Percentiles rank a stretch among this genome's conserved stretches.
phyloP scores from a whole-genome alignment of 2,329 filamentous ascomycete genomes.

The Botryotinia narcissicola region DNA sequence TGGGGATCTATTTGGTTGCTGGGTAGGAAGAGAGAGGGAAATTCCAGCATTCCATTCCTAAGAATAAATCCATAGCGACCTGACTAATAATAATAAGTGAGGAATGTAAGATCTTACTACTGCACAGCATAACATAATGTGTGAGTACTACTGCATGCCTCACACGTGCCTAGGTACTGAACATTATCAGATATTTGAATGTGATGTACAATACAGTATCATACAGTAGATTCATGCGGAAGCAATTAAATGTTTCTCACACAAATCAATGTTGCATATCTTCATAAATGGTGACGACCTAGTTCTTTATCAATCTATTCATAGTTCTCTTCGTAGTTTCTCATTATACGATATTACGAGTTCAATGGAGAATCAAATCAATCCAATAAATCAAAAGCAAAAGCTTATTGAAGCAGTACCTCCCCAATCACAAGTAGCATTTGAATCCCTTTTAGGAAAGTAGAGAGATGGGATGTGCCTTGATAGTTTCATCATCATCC shows the following conservation, averaged over 20 bases:
- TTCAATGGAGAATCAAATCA: not conserved
- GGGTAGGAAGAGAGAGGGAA: no score
- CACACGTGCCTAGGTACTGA: not conserved
- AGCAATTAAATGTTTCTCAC: not conserved
- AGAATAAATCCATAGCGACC: not conserved
- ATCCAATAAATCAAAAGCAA: not conserved
- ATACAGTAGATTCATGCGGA: not conserved
- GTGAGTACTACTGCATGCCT: not conserved
- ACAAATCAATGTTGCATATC: not conserved
- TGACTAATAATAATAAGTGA: not conserved
- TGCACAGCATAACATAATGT: not conserved
- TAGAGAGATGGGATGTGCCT: constrained; percentile 8
- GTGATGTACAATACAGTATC: no score
- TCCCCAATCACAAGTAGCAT: not conserved
- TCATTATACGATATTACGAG: not conserved
- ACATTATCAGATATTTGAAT: not conserved
- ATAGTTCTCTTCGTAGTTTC: not conserved
- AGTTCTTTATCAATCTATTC: not conserved
- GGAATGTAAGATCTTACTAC: not conserved
- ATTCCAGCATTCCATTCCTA: no score
- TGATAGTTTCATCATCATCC: constrained; percentile 11
- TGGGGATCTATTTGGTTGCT: no score
- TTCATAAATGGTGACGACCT: not conserved
- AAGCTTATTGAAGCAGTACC: not conserved
- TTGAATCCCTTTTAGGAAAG: not conserved